Evolutionary conservation across 2,329 filamentous ascomycete species (phyloP).

Genomic region (Huntiella omanensis): DNA sequence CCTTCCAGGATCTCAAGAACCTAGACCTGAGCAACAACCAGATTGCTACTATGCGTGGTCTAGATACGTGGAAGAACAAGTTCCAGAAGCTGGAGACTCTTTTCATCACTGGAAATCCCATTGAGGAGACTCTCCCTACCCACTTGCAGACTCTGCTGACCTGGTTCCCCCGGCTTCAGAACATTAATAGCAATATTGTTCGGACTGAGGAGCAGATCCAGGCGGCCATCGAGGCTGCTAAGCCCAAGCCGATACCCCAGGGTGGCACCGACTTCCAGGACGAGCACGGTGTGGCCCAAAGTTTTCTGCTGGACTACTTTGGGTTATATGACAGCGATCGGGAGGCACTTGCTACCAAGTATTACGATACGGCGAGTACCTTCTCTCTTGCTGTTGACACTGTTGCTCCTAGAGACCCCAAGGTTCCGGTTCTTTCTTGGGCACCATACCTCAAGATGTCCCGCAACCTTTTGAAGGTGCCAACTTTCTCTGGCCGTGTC

Average conservation of each 20-base stretch:
- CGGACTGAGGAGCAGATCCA: constrained; percentile 53
- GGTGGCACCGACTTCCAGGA: constrained; percentile 53
- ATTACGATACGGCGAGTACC: constrained; percentile 58
- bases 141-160: constrained; percentile 51
- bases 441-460: constrained; percentile 58
- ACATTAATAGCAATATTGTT: constrained; percentile 57
- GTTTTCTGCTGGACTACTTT: constrained; percentile 59
- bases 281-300: constrained; percentile 53
- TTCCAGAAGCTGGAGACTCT: constrained; percentile 67
- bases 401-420: constrained; percentile 29
- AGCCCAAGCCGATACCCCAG: constrained; percentile 41
- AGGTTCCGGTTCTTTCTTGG: constrained; percentile 38
- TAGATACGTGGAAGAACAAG: constrained; percentile 61
- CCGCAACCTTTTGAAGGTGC: constrained; percentile 58
- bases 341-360: constrained; percentile 37
- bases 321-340: constrained; percentile 55
- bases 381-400: constrained; percentile 63
- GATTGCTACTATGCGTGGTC: constrained; percentile 44
- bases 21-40: constrained; percentile 77
- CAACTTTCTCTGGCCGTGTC: constrained; percentile 36
- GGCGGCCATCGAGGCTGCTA: constrained; percentile 28
- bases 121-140: constrained; percentile 39
- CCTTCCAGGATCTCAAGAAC: constrained; percentile 71
- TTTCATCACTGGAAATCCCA: constrained; percentile 58
- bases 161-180: constrained; percentile 68